phyloP scores from a whole-genome alignment of 1,284 basidiomycete genomes.

The Singerocomus rubriflavus region DNA sequence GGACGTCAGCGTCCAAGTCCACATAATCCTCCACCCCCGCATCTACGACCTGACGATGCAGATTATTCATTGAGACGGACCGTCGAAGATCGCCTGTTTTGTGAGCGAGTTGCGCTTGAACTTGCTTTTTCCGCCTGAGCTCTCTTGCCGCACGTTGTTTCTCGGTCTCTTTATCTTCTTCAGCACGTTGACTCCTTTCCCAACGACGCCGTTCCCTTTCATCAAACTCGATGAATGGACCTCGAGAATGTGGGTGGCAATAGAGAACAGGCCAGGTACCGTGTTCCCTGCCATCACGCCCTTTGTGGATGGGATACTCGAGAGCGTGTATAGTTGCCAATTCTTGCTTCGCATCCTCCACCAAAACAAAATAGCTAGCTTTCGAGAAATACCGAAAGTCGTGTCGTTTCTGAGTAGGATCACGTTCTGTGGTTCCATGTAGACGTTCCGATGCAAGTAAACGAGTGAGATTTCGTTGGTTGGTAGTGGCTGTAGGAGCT shows the following conservation, averaged over 20 bases:
- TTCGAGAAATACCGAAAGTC: conserved; percentile 90
- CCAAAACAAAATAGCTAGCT: conserved; percentile 77
- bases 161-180: conserved; percentile 49
- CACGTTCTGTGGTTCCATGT: conserved; percentile 85
- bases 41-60: conserved; percentile 50
- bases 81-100: conserved; percentile 64
- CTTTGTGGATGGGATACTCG: conserved; percentile 58
- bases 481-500: conserved; percentile 22
- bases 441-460: conserved; percentile 87
- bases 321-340: conserved; percentile 66
- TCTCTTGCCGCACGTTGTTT: conserved; percentile 41
- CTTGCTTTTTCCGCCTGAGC: conserved; percentile 44
- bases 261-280: conserved; percentile 69
- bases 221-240: conserved; percentile 72
- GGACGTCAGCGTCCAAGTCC: conserved; percentile 50
- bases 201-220: conserved; percentile 66
- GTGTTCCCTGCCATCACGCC: conserved; percentile 47
- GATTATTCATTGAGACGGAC: conserved; percentile 74
- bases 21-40: conserved; percentile 36
- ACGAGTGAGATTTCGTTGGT: conserved; percentile 48
- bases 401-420: conserved; percentile 82
- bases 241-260: conserved; percentile 67
- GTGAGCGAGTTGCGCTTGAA: conserved; percentile 38
- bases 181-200: conserved; percentile 53
- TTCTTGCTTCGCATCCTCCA: conserved; percentile 87